Conservation (phyloP, 495 filamentous ascomycete genomes). For the Penicillium egyptiacum region DNA sequence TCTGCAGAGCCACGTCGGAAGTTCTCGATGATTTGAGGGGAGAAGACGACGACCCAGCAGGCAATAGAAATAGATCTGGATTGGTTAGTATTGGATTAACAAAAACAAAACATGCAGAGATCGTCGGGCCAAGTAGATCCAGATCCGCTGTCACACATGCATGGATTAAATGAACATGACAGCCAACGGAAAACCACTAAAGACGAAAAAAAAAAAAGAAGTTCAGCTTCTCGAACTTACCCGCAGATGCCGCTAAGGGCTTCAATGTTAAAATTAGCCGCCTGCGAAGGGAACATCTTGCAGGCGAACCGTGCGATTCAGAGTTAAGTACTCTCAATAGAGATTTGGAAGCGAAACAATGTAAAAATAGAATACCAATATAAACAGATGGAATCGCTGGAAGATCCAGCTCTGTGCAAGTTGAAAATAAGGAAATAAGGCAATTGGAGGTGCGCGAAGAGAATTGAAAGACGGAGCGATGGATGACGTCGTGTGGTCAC, state of each 20-base stretch:
- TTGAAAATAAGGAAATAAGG: neutral
- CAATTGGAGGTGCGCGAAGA: constrained; percentile 5
- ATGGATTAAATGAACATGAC: neutral
- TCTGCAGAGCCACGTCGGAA: constrained; percentile 85
- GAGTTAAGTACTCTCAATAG: neutral
- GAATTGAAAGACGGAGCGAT: constrained; percentile 13
- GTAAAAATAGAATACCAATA: constrained; percentile 1
- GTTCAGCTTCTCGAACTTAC: constrained; percentile 41
- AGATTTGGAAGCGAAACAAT: constrained; percentile 9
- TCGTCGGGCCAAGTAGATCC: constrained; percentile 2
- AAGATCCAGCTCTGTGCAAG: neutral
- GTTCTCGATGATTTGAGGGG: constrained; percentile 94
- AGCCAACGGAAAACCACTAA: neutral
- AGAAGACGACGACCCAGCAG: constrained; percentile 97
- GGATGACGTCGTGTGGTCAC: constrained; percentile 32
- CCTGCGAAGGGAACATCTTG: constrained; percentile 69
- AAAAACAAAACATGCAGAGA: constrained; percentile 9
- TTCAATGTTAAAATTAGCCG: constrained; percentile 71
- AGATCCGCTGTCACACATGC: neutral
- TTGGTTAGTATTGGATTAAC: constrained; percentile 5
- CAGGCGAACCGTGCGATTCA: constrained; percentile 17
- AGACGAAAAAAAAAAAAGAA: constrained; percentile 8
- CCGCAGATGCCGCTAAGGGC: constrained; percentile 88
- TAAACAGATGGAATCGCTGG: neutral
- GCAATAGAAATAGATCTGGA: constrained; percentile 90